Conservation (phyloP, 805 yeast genomes). For the Candida tibetensis region DNA sequence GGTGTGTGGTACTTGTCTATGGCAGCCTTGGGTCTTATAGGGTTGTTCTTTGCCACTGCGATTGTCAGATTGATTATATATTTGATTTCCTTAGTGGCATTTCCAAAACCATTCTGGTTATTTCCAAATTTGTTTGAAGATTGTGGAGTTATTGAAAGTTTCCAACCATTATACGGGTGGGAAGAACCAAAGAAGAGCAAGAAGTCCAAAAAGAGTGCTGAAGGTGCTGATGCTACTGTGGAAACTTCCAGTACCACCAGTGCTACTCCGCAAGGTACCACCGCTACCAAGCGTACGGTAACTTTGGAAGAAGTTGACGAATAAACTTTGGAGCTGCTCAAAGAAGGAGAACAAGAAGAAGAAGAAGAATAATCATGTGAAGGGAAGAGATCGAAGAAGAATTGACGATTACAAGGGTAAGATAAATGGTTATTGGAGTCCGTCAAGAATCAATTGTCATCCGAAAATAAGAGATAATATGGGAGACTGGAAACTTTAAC, state of each 20-base stretch:
- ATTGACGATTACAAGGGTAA: too few species aligned
- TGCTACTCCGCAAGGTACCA: slow-evolving; percentile 4
- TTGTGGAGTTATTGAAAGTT: slow-evolving; percentile 90
- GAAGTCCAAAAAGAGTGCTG: slow-evolving; percentile 18
- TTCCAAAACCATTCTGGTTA: slow-evolving; percentile 84
- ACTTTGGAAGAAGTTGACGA: slow-evolving; percentile 43
- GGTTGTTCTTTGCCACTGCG: slow-evolving; percentile 72
- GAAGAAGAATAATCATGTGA: too few species aligned
- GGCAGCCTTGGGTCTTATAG: slow-evolving; percentile 69
- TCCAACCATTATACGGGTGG: slow-evolving; percentile 86
- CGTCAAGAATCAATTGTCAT: too few species aligned
- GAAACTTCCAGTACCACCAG: slow-evolving; percentile 15
- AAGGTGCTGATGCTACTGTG: slow-evolving; percentile 15
- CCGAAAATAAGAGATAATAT: too few species aligned
- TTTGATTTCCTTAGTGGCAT: slow-evolving; percentile 52
- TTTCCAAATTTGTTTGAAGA: slow-evolving; percentile 96
- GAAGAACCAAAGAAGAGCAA: slow-evolving; percentile 45
- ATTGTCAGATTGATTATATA: slow-evolving; percentile 74
- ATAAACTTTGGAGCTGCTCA: too few species aligned
- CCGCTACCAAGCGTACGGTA: slow-evolving; percentile 31
- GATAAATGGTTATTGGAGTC: too few species aligned
- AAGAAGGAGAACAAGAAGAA: too few species aligned
- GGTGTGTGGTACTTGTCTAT: slow-evolving; percentile 91
- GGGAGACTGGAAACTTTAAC: too few species aligned
- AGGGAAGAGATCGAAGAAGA: too few species aligned